Evolutionary conservation across 2,329 filamentous ascomycete species (phyloP).

Genomic region (Fusarium sp.): DNA sequence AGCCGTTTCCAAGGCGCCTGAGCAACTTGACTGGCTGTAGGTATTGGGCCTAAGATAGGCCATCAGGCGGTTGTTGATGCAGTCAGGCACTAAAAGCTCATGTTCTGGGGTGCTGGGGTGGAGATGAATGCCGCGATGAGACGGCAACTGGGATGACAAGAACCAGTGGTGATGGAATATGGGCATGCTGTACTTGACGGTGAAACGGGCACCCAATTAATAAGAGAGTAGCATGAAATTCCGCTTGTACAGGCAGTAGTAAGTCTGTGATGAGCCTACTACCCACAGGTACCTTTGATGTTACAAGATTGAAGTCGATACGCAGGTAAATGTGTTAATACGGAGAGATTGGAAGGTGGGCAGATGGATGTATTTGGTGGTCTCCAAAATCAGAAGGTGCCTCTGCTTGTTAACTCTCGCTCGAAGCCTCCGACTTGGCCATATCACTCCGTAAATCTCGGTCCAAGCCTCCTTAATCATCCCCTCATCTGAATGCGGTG

Average conservation of each 20-base stretch:
- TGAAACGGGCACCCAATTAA: conserved; percentile 4
- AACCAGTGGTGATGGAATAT: conserved; percentile 17
- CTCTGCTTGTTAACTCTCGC: neutral
- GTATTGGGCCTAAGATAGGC: conserved; percentile 25
- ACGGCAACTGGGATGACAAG: conserved; percentile 8
- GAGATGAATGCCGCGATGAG: conserved; percentile 25
- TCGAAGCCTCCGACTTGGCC: conserved; percentile 2
- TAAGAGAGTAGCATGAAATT: neutral
- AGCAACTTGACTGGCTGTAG: conserved; percentile 38
- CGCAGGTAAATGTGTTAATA: neutral
- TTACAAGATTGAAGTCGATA: neutral
- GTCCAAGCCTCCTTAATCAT: neutral
- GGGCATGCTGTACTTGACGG: conserved; percentile 1
- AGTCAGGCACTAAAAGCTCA: conserved; percentile 28
- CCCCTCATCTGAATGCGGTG: conserved; percentile 11
- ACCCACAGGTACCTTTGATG: neutral
- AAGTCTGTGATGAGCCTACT: too few species aligned
- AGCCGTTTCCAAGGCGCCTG: conserved; percentile 25
- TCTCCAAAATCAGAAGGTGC: conserved; percentile 25
- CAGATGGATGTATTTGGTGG: neutral
- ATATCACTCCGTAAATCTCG: neutral
- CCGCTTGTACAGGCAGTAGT: too few species aligned
- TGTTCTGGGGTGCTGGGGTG: conserved; percentile 27
- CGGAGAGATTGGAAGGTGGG: too few species aligned
- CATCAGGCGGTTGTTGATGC: conserved; percentile 39